Conservation (phyloP, 2,329 filamentous ascomycete genomes). For the Sclerotinia glacialis region DNA sequence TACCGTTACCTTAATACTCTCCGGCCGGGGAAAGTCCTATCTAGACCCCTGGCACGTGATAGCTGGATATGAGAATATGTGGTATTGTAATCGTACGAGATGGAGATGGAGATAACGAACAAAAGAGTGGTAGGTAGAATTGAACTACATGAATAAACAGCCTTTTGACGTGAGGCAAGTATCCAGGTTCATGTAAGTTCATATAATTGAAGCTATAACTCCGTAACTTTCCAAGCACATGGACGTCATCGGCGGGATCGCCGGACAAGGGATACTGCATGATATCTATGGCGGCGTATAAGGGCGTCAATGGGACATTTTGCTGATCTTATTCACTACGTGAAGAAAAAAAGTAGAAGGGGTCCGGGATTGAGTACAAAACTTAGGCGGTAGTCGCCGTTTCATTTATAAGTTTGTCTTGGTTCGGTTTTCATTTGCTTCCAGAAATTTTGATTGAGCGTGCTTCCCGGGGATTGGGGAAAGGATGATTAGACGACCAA, state of each 20-base stretch:
- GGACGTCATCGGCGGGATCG: conserved; percentile 7
- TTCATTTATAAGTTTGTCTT: background rate
- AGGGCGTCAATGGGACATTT: background rate
- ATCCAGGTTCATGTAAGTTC: background rate
- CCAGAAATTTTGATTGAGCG: background rate
- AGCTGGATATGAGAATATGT: conserved; percentile 9
- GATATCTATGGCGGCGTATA: background rate
- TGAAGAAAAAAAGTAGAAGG: background rate
- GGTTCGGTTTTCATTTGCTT: background rate
- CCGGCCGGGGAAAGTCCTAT: conserved; percentile 12
- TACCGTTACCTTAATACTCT: background rate
- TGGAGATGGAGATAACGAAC: background rate
- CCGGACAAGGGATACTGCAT: conserved; percentile 6
- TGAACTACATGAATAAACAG: background rate
- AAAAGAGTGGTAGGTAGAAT: background rate
- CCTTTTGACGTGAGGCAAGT: background rate
- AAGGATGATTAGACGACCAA: background rate
- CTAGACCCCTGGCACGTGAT: conserved; percentile 21
- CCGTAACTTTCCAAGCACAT: background rate
- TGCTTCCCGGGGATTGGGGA: background rate
- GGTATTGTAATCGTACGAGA: background rate
- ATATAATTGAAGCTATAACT: background rate
- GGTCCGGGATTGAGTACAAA: background rate
- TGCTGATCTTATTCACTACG: background rate
- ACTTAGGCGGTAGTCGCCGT: background rate